These are phyloP conservation scores for Verticillium nonalfalfae DNA, from an alignment of 2,329 filamentous ascomycete species.

Conservation along the genomic window DNA sequence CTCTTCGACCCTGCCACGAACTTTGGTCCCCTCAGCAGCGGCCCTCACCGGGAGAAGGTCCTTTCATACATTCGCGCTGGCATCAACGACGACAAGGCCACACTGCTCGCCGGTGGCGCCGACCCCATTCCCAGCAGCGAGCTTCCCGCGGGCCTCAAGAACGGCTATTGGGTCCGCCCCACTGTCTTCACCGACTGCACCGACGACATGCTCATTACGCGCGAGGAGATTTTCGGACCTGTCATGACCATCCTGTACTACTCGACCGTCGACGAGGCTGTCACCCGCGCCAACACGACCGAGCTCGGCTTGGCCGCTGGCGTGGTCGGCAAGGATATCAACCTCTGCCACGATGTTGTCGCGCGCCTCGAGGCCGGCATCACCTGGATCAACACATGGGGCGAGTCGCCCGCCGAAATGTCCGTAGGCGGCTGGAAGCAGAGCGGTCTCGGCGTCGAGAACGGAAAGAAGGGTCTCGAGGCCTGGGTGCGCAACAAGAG, in stretches of 20 bases:
- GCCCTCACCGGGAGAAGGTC: constrained; percentile 71
- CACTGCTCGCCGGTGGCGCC: constrained; percentile 64
- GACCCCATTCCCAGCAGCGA: constrained; percentile 42
- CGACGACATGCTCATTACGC: constrained; percentile 72
- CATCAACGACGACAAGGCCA: constrained; percentile 66
- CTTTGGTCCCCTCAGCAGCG: constrained; percentile 76
- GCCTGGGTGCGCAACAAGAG: constrained; percentile 85
- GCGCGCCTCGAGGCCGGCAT: constrained; percentile 73
- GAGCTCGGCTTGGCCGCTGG: constrained; percentile 75
- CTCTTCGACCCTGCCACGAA: constrained; percentile 69
- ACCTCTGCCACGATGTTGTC: constrained; percentile 66
- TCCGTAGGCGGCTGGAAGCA: constrained; percentile 88
- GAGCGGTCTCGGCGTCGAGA: constrained; percentile 83
- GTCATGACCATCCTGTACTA: constrained; percentile 80
- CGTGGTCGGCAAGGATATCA: constrained; percentile 72
- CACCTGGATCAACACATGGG: constrained; percentile 91
- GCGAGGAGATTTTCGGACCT: constrained; percentile 84
- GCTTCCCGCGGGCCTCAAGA: constrained; percentile 40
- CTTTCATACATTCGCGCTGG: constrained; percentile 70
- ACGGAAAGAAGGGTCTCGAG: constrained; percentile 71
- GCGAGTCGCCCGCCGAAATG: constrained; percentile 89
- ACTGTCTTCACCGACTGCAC: constrained; percentile 84
- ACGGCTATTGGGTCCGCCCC: constrained; percentile 79
- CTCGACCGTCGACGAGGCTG: constrained; percentile 60
- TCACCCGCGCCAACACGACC: constrained; percentile 70